Percentiles rank a stretch among this genome's conserved stretches.
Evolutionary conservation across 805 yeast species (phyloP).

Genomic region (Kluyveromyces dobzhanskii): DNA sequence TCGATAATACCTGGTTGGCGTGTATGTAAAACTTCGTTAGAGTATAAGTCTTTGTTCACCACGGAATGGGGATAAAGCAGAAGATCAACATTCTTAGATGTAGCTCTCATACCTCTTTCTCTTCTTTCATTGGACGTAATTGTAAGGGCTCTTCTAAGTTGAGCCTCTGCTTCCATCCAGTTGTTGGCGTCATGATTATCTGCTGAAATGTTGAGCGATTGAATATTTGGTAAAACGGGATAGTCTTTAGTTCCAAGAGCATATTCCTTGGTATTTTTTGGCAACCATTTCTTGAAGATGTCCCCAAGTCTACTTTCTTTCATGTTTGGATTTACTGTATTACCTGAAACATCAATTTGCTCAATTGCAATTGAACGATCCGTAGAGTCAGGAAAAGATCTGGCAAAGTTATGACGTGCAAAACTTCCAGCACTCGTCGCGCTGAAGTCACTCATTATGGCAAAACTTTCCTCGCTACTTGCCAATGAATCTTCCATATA

Average conservation of each 20-base stretch:
- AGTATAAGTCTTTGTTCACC: slow-evolving; percentile 36
- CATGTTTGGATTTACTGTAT: slow-evolving; percentile 7
- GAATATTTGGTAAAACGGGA: slow-evolving; percentile 26
- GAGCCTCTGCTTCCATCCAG: slow-evolving; percentile 51
- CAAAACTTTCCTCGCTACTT: slow-evolving; percentile 33
- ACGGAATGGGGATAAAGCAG: slow-evolving; percentile 55
- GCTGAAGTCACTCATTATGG: slow-evolving; percentile 56
- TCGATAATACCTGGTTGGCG: slow-evolving; percentile 23
- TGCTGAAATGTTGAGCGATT: slow-evolving; percentile 16
- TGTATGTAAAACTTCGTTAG: slow-evolving; percentile 36
- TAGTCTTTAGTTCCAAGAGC: slow-evolving; percentile 15
- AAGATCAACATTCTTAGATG: slow-evolving; percentile 51
- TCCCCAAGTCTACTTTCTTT: slow-evolving; percentile 20
- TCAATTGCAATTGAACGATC: slow-evolving; percentile 16
- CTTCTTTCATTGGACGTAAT: slow-evolving; percentile 61
- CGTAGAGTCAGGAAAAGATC: slow-evolving; percentile 25
- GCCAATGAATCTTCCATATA: slow-evolving; percentile 42
- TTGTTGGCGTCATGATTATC: slow-evolving; percentile 34
- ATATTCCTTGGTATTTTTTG: slow-evolving; percentile 16
- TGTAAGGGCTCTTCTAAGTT: slow-evolving; percentile 65
- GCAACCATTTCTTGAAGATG: slow-evolving; percentile 26
- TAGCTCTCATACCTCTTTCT: slow-evolving; percentile 54
- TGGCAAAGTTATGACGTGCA: slow-evolving; percentile 59
- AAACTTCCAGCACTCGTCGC: slow-evolving; percentile 88
- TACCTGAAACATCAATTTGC: slow-evolving; percentile 6